Evolutionary conservation across 306 rosid genomes (phyloP).

Genomic region (Pterocarpus santalinus): DNA sequence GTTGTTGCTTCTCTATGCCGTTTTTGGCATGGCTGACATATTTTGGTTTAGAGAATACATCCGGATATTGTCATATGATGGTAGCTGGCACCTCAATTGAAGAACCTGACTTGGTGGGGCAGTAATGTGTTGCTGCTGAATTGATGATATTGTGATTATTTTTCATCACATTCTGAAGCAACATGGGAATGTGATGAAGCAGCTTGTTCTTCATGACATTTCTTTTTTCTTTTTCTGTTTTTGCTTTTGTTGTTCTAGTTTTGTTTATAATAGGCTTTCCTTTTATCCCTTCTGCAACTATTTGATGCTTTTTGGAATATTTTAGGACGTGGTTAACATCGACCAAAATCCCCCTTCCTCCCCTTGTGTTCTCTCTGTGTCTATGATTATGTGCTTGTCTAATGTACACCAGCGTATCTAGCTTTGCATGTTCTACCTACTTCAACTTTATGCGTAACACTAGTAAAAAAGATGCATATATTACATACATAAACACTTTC

Average conservation of each 20-base stretch:
- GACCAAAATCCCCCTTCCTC: not conserved
- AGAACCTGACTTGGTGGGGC: not conserved
- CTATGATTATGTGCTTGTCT: too few relatives aligned
- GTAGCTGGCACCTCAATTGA: conserved; percentile 29
- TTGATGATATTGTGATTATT: conserved; percentile 27
- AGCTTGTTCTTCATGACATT: conserved; percentile 5
- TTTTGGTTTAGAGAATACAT: conserved; percentile 23
- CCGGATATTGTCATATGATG: conserved; percentile 7
- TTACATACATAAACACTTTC: too few relatives aligned
- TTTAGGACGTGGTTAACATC: not conserved
- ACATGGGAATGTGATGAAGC: conserved; percentile 15
- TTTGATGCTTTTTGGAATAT: not conserved
- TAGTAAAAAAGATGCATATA: too few relatives aligned
- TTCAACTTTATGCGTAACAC: too few relatives aligned
- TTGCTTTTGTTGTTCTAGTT: not conserved
- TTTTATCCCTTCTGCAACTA: not conserved
- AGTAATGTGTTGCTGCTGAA: conserved; percentile 12
- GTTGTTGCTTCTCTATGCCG: conserved; percentile 23
- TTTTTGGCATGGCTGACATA: not conserved
- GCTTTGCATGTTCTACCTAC: too few relatives aligned
- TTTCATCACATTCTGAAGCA: not conserved
- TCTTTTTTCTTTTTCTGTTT: not conserved
- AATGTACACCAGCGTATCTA: too few relatives aligned
- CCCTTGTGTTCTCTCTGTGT: not conserved
- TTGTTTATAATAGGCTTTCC: not conserved